Percentiles rank a stretch among this genome's conserved stretches.
These are phyloP conservation scores for Fraxinus dipetala DNA, from an alignment of 305 asterid species.

Conservation along the genomic window DNA sequence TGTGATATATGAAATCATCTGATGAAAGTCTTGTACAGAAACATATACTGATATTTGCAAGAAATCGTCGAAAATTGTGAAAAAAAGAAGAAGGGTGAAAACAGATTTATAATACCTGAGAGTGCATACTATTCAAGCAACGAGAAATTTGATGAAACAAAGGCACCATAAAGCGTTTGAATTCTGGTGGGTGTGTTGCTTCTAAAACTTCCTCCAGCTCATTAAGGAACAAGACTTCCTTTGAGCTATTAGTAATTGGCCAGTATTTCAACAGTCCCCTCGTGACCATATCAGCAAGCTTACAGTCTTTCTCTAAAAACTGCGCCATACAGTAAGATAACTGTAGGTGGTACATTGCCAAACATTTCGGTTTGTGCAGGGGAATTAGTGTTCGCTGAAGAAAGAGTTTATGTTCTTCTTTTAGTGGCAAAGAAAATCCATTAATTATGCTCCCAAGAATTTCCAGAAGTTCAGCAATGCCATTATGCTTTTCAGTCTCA, in stretches of 20 bases:
- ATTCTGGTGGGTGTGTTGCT: slow-evolving; percentile 18
- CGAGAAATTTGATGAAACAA: slow-evolving; percentile 20
- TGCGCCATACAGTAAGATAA: slow-evolving; percentile 19
- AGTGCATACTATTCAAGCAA: slow-evolving; percentile 23
- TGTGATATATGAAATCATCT: too few species aligned
- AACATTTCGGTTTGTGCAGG: slow-evolving; percentile 25
- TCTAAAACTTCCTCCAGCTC: slow-evolving; percentile 28
- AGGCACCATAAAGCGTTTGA: slow-evolving; percentile 25
- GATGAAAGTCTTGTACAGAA: neutral
- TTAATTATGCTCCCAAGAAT: slow-evolving; percentile 22
- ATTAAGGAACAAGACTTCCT: slow-evolving; percentile 23
- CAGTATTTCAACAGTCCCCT: slow-evolving; percentile 26
- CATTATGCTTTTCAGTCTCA: slow-evolving; percentile 25
- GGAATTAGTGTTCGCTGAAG: slow-evolving; percentile 20
- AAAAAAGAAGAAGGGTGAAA: neutral
- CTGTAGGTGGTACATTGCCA: slow-evolving; percentile 26
- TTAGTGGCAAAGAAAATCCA: slow-evolving; percentile 23
- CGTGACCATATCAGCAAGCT: slow-evolving; percentile 22
- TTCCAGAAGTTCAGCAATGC: slow-evolving; percentile 26
- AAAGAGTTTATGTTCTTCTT: slow-evolving; percentile 26
- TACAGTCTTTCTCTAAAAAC: slow-evolving; percentile 24
- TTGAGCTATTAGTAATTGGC: slow-evolving; percentile 25
- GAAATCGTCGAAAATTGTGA: neutral
- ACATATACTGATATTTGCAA: neutral
- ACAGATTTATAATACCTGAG: slow-evolving; percentile 17